phyloP scores from a whole-genome alignment of 140 eudicot species.

The Stevia rebaudiana region DNA sequence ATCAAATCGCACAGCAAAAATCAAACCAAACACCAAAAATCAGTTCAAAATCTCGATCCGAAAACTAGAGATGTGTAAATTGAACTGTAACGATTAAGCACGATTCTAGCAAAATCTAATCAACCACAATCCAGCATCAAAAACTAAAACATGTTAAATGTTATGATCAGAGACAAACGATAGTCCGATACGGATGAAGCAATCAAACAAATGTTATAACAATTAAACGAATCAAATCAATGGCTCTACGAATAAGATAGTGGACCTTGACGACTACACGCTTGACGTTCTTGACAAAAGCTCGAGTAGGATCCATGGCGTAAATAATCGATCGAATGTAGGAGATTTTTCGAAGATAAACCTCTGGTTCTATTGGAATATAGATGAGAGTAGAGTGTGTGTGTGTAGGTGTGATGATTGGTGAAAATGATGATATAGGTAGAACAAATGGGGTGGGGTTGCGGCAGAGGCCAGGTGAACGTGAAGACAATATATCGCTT shows the following conservation, averaged over 20 bases:
- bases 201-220: not conserved
- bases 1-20: slow-evolving; percentile 2
- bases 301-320: slow-evolving; percentile 75
- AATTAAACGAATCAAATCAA: not conserved
- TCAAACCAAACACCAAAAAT: not conserved
- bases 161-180: not conserved
- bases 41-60: slow-evolving; percentile 22
- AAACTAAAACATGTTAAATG: not conserved
- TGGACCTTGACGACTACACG: slow-evolving; percentile 85
- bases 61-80: slow-evolving; percentile 18
- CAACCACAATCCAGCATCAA: not conserved
- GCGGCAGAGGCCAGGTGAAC: slow-evolving; percentile 27
- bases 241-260: not conserved
- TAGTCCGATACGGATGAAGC: no score
- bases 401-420: slow-evolving; percentile 8
- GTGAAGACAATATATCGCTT: slow-evolving; percentile 31
- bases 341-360: slow-evolving; percentile 3
- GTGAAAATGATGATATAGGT: slow-evolving; percentile 10
- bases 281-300: slow-evolving; percentile 66
- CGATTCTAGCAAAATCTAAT: slow-evolving; percentile 4
- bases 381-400: not conserved
- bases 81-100: slow-evolving; percentile 21
- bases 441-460: slow-evolving; percentile 17
- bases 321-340: slow-evolving; percentile 8
- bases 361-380: not conserved